phyloP scores from a whole-genome alignment of 1,139 yeast species.

The Yamadazyma diospyri region DNA sequence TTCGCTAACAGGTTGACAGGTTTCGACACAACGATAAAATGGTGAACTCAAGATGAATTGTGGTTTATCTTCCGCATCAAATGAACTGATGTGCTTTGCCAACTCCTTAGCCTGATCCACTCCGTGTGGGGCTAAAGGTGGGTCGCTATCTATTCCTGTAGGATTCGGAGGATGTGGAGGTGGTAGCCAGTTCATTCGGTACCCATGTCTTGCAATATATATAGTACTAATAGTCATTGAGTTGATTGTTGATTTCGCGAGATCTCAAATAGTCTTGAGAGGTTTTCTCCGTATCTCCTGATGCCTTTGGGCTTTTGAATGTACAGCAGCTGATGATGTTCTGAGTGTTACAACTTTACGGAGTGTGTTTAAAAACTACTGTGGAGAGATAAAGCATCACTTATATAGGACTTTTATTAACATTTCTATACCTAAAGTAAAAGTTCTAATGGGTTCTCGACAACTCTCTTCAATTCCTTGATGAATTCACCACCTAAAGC shows the following conservation, averaged over 20 bases:
- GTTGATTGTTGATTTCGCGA: slow-evolving; percentile 3
- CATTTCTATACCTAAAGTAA: slow-evolving; percentile 50
- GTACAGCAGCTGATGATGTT: too few species aligned
- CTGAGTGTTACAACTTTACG: too few species aligned
- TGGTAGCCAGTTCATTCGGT: slow-evolving; percentile 78
- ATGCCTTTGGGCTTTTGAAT: too few species aligned
- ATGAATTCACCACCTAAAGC: slow-evolving; percentile 97
- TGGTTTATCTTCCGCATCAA: slow-evolving; percentile 48
- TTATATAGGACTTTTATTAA: slow-evolving; percentile 2
- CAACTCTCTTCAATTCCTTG: slow-evolving; percentile 82
- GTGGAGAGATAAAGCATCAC: too few species aligned
- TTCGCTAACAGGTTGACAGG: slow-evolving; percentile 66
- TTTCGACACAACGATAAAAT: slow-evolving; percentile 85
- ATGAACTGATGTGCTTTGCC: slow-evolving; percentile 44
- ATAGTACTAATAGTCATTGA: slow-evolving; percentile 43
- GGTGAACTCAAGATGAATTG: slow-evolving; percentile 74
- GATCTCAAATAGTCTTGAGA: too few species aligned
- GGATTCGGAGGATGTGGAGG: slow-evolving; percentile 73
- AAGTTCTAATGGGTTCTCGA: slow-evolving; percentile 95
- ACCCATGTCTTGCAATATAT: slow-evolving; percentile 69
- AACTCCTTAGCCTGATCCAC: slow-evolving; percentile 74
- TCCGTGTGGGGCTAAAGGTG: slow-evolving; percentile 77
- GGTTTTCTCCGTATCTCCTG: too few species aligned
- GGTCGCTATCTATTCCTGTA: slow-evolving; percentile 80
- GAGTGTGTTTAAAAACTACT: too few species aligned